Conservation (phyloP, 2,329 filamentous ascomycete genomes). For the Fusarium nematophilum region DNA sequence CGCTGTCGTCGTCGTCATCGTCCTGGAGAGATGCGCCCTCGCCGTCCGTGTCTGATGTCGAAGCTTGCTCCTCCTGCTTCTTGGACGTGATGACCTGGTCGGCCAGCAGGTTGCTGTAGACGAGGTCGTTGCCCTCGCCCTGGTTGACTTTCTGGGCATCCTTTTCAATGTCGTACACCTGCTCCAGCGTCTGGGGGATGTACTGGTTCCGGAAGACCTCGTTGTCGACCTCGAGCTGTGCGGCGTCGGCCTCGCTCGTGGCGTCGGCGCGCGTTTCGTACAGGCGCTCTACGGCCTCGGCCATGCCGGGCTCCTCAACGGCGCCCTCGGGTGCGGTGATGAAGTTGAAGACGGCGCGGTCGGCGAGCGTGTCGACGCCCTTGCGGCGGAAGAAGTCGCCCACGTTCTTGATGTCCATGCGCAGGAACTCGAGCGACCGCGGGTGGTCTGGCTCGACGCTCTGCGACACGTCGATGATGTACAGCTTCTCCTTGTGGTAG, state of each 20-base stretch:
- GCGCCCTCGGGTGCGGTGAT: slow-evolving; percentile 73
- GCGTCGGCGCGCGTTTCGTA: slow-evolving; percentile 67
- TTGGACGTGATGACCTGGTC: slow-evolving; percentile 65
- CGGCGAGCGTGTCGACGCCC: slow-evolving; percentile 82
- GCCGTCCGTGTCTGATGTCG: slow-evolving; percentile 57
- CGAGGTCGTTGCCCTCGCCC: slow-evolving; percentile 79
- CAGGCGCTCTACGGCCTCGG: slow-evolving; percentile 72
- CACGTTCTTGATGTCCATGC: slow-evolving; percentile 99
- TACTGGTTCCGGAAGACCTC: slow-evolving; percentile 97
- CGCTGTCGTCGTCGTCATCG: slow-evolving; percentile 51
- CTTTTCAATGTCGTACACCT: slow-evolving; percentile 96
- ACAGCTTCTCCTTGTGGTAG: slow-evolving; percentile 84
- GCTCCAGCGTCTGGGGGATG: slow-evolving; percentile 93
- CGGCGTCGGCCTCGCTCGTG: slow-evolving; percentile 63
- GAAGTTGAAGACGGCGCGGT: slow-evolving; percentile 86
- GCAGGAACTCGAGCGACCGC: slow-evolving; percentile 88
- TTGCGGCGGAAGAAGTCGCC: slow-evolving; percentile 91
- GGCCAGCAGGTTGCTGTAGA: slow-evolving; percentile 88
- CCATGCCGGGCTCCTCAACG: slow-evolving; percentile 70
- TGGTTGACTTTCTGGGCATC: slow-evolving; percentile 82
- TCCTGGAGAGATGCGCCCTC: slow-evolving; percentile 61
- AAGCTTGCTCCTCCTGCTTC: slow-evolving; percentile 51
- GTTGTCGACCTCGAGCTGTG: slow-evolving; percentile 80
- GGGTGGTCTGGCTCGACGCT: slow-evolving; percentile 98
- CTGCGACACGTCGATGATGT: slow-evolving; percentile 97